A percentile compares a stretch with the other conserved stretches of the same genome.
These are phyloP conservation scores for Aurinia saxatilis DNA, from an alignment of 345 rosid species.

Conservation along the genomic window DNA sequence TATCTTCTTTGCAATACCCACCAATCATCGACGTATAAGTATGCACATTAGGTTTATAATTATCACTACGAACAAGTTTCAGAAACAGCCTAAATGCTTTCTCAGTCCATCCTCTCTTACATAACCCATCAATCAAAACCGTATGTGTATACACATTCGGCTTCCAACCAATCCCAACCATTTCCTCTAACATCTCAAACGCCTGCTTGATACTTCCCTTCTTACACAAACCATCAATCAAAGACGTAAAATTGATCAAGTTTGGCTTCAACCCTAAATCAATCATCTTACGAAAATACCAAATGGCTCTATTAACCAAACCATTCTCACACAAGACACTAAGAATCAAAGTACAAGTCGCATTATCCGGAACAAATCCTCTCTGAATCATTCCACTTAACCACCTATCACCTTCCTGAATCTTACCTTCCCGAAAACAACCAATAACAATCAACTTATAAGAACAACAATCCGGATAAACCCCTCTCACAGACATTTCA, in stretches of 20 bases:
- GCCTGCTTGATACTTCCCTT: slow-evolving; percentile 82
- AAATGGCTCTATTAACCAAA: slow-evolving; percentile 44
- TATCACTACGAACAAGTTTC: slow-evolving; percentile 75
- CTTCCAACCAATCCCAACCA: slow-evolving; percentile 72
- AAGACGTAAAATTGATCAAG: slow-evolving; percentile 65
- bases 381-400: slow-evolving; percentile 55
- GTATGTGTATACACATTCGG: slow-evolving; percentile 87
- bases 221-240: slow-evolving; percentile 75
- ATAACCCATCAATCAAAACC: slow-evolving; percentile 65
- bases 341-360: slow-evolving; percentile 59
- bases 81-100: slow-evolving; percentile 83
- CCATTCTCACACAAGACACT: slow-evolving; percentile 54
- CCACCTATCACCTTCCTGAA: slow-evolving; percentile 67
- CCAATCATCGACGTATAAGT: slow-evolving; percentile 76
- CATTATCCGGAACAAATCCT: slow-evolving; percentile 57
- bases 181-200: slow-evolving; percentile 80
- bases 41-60: slow-evolving; percentile 70
- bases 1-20: slow-evolving; percentile 75
- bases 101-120: slow-evolving; percentile 93
- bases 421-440: slow-evolving; percentile 49
- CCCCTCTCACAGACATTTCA: slow-evolving; percentile 68
- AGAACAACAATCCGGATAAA: slow-evolving; percentile 44
- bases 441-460: slow-evolving; percentile 61
- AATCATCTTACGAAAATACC: slow-evolving; percentile 64
- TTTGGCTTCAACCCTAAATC: slow-evolving; percentile 61